These are phyloP conservation scores for Yamadazyma trypodendri DNA, from an alignment of 1,139 yeast species.

Conservation along the genomic window DNA sequence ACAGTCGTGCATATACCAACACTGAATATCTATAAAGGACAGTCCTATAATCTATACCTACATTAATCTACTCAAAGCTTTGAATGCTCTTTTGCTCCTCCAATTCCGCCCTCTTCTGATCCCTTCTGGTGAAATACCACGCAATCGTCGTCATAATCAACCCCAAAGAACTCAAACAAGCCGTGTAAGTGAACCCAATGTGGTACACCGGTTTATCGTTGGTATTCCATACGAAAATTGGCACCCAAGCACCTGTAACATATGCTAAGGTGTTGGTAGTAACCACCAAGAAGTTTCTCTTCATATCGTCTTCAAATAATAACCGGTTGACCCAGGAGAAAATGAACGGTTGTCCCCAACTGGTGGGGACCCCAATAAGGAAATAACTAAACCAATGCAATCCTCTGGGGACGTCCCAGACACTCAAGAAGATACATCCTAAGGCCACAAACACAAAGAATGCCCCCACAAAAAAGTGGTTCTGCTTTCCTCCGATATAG, in stretches of 20 bases:
- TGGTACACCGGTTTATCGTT: slow-evolving; percentile 46
- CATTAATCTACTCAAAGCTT: neutral
- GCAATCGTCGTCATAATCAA: slow-evolving; percentile 34
- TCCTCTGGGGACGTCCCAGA: slow-evolving; percentile 47
- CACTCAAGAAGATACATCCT: slow-evolving; percentile 43
- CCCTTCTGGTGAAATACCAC: slow-evolving; percentile 30
- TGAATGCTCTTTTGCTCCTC: neutral
- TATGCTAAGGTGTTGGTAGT: slow-evolving; percentile 52
- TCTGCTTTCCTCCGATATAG: slow-evolving; percentile 41
- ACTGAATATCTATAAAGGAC: no score
- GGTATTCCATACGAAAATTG: slow-evolving; percentile 51
- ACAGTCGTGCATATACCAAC: no score
- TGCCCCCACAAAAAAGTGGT: slow-evolving; percentile 32
- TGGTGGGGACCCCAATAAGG: slow-evolving; percentile 45
- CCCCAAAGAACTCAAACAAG: slow-evolving; percentile 43
- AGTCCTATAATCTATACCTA: no score
- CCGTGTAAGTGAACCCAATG: slow-evolving; percentile 52
- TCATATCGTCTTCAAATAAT: slow-evolving; percentile 46
- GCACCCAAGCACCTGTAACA: slow-evolving; percentile 50
- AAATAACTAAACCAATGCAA: slow-evolving; percentile 51
- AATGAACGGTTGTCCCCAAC: slow-evolving; percentile 47
- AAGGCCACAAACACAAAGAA: slow-evolving; percentile 37
- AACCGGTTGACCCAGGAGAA: slow-evolving; percentile 56
- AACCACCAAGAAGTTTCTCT: slow-evolving; percentile 50
- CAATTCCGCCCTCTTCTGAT: slow-evolving; percentile 41